A percentile compares a stretch with the other conserved stretches of the same genome.
phyloP scores from a whole-genome alignment of 192 early-diverging fungal species.

The Coemansia javaensis region DNA sequence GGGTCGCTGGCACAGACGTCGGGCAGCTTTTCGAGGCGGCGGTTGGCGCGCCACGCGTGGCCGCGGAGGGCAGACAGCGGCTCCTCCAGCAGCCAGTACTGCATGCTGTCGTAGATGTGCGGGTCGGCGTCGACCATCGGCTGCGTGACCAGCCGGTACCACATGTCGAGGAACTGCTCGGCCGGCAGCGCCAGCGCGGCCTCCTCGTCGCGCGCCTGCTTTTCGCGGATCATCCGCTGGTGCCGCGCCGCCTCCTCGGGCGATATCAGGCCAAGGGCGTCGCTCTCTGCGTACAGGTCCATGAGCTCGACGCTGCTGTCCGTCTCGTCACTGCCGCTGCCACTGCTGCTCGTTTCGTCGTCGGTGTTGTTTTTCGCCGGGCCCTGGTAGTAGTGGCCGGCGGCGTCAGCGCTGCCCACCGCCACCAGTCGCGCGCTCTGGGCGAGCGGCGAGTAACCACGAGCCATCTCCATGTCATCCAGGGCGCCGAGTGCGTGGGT shows the following conservation, averaged over 20 bases:
- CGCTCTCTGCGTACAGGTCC: constrained; percentile 20
- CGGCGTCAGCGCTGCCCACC: constrained; percentile 10
- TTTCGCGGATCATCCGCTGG: constrained; percentile 13
- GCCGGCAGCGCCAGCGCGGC: constrained; percentile 23
- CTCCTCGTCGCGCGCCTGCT: constrained; percentile 27
- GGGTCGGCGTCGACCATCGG: constrained; percentile 14
- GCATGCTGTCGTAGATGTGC: constrained; percentile 19
- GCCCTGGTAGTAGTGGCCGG: neutral
- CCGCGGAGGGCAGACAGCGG: constrained; percentile 1
- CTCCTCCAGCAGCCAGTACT: constrained; percentile 18
- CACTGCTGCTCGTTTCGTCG: neutral
- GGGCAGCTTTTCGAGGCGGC: constrained; percentile 40
- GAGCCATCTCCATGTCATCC: neutral
- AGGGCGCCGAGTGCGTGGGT: too few species aligned
- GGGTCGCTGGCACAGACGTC: constrained; percentile 7
- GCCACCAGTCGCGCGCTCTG: too few species aligned
- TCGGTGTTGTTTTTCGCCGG: too few species aligned
- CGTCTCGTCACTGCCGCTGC: constrained; percentile 1
- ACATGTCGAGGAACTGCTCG: constrained; percentile 23
- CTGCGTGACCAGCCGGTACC: constrained; percentile 27
- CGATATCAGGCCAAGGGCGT: constrained; percentile 1
- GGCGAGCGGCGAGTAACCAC: too few species aligned
- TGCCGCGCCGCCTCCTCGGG: constrained; percentile 11
- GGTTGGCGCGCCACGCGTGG: constrained; percentile 11
- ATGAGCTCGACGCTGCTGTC: constrained; percentile 7